These are phyloP conservation scores for Colletotrichum camelliae DNA, from an alignment of 2,329 filamentous ascomycete species.

Conservation along the genomic window DNA sequence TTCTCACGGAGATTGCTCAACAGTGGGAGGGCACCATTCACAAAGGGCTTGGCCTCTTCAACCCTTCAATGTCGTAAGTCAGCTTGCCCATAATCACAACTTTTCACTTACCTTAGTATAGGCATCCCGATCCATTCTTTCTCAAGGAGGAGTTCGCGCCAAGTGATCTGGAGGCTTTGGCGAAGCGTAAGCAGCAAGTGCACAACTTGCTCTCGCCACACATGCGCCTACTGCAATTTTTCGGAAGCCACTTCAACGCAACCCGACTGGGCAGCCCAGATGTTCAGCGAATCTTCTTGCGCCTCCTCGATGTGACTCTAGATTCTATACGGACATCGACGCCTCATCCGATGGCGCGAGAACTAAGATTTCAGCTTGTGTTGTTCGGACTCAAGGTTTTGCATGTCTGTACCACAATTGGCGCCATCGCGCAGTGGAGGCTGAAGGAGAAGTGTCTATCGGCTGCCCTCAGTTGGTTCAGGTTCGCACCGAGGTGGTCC, in stretches of 20 bases:
- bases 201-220: conserved; percentile 89
- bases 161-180: conserved; percentile 78
- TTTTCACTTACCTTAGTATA: conserved; percentile 38
- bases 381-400: conserved; percentile 83
- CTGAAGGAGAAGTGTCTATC: conserved; percentile 90
- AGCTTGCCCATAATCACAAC: not conserved
- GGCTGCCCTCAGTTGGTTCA: conserved; percentile 89
- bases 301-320: conserved; percentile 80
- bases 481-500: conserved; percentile 83
- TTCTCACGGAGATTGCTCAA: conserved; percentile 85
- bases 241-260: conserved; percentile 94
- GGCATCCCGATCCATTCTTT: conserved; percentile 86
- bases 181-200: conserved; percentile 77
- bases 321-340: conserved; percentile 73
- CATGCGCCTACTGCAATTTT: conserved; percentile 82
- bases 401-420: conserved; percentile 71
- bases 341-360: conserved; percentile 85
- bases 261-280: conserved; percentile 85
- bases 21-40: conserved; percentile 89
- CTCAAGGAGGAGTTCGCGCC: conserved; percentile 91
- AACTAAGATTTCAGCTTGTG: conserved; percentile 89
- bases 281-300: conserved; percentile 80
- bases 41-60: conserved; percentile 82
- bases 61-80: conserved; percentile 66
- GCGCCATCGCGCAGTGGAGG: conserved; percentile 72